These are phyloP conservation scores for Colletotrichum gloeosporioides DNA, from an alignment of 2,329 filamentous ascomycete genomes.

Conservation along the genomic window DNA sequence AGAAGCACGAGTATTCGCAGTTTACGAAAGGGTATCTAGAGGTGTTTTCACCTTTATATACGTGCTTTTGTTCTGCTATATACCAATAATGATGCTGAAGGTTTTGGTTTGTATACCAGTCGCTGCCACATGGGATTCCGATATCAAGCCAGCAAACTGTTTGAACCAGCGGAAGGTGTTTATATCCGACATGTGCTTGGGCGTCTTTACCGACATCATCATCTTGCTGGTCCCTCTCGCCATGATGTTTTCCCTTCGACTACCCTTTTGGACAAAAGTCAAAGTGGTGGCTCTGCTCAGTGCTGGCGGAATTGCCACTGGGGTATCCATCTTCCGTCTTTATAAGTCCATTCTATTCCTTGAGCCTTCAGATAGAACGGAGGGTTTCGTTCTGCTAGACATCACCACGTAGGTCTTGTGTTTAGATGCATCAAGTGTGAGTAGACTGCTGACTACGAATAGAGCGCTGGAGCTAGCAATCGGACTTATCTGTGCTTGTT, in stretches of 20 bases:
- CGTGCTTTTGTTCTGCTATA: constrained; percentile 27
- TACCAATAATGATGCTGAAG: constrained; percentile 31
- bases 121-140: constrained; percentile 24
- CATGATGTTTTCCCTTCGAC: constrained; percentile 31
- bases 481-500: neutral
- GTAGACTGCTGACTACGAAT: neutral
- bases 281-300: constrained; percentile 34
- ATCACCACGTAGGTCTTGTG: neutral
- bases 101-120: constrained; percentile 26
- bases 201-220: constrained; percentile 34
- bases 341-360: neutral
- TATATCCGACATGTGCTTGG: constrained; percentile 33
- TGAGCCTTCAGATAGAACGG: neutral
- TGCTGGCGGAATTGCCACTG: constrained; percentile 30
- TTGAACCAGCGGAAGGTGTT: constrained; percentile 31
- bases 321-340: constrained; percentile 29
- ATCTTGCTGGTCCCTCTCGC: constrained; percentile 37
- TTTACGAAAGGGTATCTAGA: constrained; percentile 24
- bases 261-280: constrained; percentile 31
- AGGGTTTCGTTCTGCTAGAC: neutral
- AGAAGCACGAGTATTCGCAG: constrained; percentile 33
- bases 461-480: neutral
- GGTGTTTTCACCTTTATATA: constrained; percentile 31
- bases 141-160: constrained; percentile 25
- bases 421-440: neutral